Evolutionary conservation across 2,329 filamentous ascomycete species (phyloP).

Genomic region (Fusarium caatingaense): DNA sequence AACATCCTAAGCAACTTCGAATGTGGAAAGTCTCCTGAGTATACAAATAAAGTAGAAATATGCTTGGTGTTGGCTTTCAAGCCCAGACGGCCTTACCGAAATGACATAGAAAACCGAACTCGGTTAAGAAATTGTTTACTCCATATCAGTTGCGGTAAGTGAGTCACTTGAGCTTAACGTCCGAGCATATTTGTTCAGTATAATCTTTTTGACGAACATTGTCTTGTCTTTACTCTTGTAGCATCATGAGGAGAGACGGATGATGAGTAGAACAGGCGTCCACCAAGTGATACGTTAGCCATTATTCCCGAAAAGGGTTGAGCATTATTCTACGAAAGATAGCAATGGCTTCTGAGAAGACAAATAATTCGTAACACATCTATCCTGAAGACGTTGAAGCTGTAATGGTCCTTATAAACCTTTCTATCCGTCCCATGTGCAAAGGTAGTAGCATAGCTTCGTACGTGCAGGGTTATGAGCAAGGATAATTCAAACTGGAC

Average conservation of each 20-base stretch:
- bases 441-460: neutral
- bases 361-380: neutral
- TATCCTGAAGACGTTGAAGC: neutral
- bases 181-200: neutral
- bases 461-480: slow-evolving; percentile 2
- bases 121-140: neutral
- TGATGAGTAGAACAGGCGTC: neutral
- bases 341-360: neutral
- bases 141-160: neutral
- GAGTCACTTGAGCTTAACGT: neutral
- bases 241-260: neutral
- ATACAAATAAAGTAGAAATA: neutral
- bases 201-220: neutral
- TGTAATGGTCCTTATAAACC: neutral
- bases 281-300: neutral
- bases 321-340: too few relatives aligned
- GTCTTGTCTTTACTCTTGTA: neutral
- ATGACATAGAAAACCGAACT: neutral
- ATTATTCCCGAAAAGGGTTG: too few relatives aligned
- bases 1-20: too few relatives aligned
- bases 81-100: neutral
- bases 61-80: neutral
- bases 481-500: slow-evolving; percentile 3
- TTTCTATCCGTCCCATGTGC: neutral
- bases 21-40: neutral